A percentile compares a stretch with the other conserved stretches of the same genome.
Conservation (phyloP, 805 yeast genomes). For the Kazachstania africana region DNA sequence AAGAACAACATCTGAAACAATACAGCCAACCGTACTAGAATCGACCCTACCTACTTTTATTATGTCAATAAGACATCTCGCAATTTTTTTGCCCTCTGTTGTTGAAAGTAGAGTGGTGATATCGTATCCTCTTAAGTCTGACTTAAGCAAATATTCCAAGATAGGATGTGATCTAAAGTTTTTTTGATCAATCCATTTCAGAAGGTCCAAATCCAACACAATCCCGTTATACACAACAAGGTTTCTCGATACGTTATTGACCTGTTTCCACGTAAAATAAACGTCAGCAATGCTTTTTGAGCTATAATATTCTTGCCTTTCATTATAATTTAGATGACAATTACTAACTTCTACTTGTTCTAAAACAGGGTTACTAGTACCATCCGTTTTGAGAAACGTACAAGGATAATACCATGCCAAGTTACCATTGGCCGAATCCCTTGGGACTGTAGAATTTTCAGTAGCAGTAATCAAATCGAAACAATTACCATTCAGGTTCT, state of each 20-base stretch:
- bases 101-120: constrained; percentile 61
- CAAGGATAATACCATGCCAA: constrained; percentile 98
- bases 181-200: constrained; percentile 61
- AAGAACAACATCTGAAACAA: constrained; percentile 79
- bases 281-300: constrained; percentile 61
- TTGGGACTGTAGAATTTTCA: constrained; percentile 61
- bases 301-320: constrained; percentile 57
- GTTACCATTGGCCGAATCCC: constrained; percentile 34
- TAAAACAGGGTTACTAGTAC: constrained; percentile 54
- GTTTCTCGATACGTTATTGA: constrained; percentile 56
- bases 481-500: constrained; percentile 88
- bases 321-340: constrained; percentile 67
- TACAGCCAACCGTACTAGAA: constrained; percentile 84
- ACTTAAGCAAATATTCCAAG: constrained; percentile 50
- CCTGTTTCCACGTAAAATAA: constrained; percentile 83
- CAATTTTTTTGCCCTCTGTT: constrained; percentile 52
- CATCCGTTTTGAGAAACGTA: constrained; percentile 55
- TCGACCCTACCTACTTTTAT: constrained; percentile 84
- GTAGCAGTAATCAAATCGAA: constrained; percentile 63
- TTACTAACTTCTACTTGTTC: constrained; percentile 76
- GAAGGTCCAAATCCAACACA: constrained; percentile 69
- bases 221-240: constrained; percentile 81
- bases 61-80: constrained; percentile 76
- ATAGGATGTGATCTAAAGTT: constrained; percentile 64
- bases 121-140: constrained; percentile 62